These are phyloP conservation scores for Chimonanthus praecox DNA, from an alignment of 164 flowering plant genomes.

Conservation along the genomic window DNA sequence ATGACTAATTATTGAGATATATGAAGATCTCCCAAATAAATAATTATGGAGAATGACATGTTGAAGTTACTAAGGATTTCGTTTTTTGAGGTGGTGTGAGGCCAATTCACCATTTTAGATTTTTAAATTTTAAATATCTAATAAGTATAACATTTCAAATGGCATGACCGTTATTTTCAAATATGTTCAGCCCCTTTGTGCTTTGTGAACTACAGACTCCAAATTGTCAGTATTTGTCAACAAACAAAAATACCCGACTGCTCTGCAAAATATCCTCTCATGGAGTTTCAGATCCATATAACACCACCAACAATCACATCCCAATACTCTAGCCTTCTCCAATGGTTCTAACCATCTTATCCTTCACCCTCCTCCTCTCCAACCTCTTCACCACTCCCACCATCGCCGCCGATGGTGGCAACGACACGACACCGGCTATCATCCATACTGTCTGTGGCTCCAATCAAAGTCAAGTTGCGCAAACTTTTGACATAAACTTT, in stretches of 20 bases:
- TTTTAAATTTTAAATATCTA: no score
- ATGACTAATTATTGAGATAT: no score
- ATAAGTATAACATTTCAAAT: neutral
- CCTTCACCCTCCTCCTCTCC: neutral
- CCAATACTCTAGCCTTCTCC: neutral
- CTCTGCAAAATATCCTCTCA: neutral
- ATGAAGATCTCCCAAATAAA: no score
- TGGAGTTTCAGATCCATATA: neutral
- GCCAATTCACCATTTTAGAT: no score
- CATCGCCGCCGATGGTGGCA: neutral
- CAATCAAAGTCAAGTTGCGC: neutral
- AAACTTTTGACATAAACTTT: conserved; percentile 11
- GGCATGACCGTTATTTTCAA: neutral
- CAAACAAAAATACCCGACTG: neutral
- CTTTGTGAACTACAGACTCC: neutral
- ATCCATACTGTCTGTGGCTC: neutral
- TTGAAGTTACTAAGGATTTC: no score
- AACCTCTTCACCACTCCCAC: neutral
- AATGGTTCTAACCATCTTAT: neutral
- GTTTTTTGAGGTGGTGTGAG: no score
- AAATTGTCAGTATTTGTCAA: neutral
- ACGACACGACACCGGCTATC: neutral
- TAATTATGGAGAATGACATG: no score
- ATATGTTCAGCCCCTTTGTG: neutral
- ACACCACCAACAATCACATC: neutral